Conservation (phyloP, 139 green algal species). For the Picochlorum costavermella region DNA sequence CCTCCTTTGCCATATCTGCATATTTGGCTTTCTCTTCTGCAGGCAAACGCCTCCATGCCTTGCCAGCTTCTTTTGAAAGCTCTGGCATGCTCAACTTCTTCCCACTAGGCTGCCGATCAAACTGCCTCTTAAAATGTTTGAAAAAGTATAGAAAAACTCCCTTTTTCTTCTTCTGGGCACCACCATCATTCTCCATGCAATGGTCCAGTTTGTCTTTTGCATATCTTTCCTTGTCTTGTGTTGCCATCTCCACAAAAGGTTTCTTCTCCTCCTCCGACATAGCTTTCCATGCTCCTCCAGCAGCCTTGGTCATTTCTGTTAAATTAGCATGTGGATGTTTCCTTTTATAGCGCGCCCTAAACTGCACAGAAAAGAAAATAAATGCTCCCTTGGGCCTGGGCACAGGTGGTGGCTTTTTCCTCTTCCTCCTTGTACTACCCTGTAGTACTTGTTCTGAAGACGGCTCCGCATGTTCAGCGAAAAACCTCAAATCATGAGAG, state of each 20-base stretch:
- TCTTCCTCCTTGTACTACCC: too few relatives aligned
- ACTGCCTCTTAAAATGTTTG: too few relatives aligned
- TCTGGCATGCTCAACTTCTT: too few relatives aligned
- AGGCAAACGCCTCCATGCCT: not conserved
- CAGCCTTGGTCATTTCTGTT: not conserved
- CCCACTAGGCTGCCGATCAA: too few relatives aligned
- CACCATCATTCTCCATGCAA: not conserved
- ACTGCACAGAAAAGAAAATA: not conserved
- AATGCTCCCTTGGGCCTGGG: conserved; percentile 3
- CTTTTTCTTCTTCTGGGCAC: too few relatives aligned
- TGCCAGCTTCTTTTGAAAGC: too few relatives aligned
- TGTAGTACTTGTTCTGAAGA: too few relatives aligned
- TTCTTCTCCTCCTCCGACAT: conserved; percentile 10
- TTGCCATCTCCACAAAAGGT: conserved; percentile 4
- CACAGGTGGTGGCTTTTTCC: not conserved
- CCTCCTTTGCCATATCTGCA: not conserved
- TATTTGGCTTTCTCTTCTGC: not conserved
- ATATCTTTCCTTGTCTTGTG: conserved; percentile 6
- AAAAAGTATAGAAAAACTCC: too few relatives aligned
- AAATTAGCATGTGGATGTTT: not conserved
- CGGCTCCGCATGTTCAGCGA: too few relatives aligned
- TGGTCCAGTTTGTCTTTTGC: not conserved
- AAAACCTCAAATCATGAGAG: too few relatives aligned
- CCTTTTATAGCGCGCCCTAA: not conserved
- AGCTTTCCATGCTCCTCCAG: conserved; percentile 4